phyloP scores from a whole-genome alignment of 192 early-diverging fungal genomes.

The Umbelopsis sp. region DNA sequence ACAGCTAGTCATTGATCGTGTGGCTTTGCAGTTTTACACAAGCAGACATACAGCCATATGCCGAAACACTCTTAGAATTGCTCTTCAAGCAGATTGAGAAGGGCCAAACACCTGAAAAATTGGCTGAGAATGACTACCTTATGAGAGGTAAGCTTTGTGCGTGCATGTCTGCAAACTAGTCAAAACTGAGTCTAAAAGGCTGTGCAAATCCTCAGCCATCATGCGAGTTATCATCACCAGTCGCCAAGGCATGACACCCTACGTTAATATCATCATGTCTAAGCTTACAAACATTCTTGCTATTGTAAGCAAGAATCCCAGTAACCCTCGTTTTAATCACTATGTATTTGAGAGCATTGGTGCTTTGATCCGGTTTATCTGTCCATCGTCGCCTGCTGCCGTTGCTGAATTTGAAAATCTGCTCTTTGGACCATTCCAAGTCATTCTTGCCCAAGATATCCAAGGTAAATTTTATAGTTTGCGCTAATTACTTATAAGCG shows the following conservation, averaged over 20 bases:
- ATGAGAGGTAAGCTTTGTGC: constrained; percentile 76
- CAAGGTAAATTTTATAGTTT: constrained; percentile 36
- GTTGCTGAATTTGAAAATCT: constrained; percentile 83
- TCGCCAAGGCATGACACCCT: constrained; percentile 71
- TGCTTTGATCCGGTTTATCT: constrained; percentile 85
- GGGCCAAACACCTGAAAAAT: constrained; percentile 82
- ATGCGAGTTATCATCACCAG: constrained; percentile 85
- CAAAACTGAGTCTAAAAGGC: no score
- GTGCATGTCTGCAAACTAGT: neutral
- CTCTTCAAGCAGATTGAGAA: constrained; percentile 79
- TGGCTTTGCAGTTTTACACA: constrained; percentile 58
- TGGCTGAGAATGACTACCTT: constrained; percentile 96
- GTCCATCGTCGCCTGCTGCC: constrained; percentile 65
- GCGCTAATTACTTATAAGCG: neutral
- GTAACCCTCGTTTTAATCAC: constrained; percentile 98
- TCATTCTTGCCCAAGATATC: constrained; percentile 83
- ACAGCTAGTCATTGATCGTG: neutral
- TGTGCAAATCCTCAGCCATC: constrained; percentile 47
- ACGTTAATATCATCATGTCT: constrained; percentile 70
- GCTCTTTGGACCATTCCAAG: constrained; percentile 88
- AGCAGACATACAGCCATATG: constrained; percentile 69
- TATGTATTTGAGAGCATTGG: constrained; percentile 94
- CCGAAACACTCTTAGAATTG: constrained; percentile 66
- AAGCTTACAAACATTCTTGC: constrained; percentile 79
- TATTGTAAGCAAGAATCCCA: constrained; percentile 90